These are phyloP conservation scores for Vanilla planifolia DNA, from an alignment of 106 monocot genomes.

Conservation along the genomic window DNA sequence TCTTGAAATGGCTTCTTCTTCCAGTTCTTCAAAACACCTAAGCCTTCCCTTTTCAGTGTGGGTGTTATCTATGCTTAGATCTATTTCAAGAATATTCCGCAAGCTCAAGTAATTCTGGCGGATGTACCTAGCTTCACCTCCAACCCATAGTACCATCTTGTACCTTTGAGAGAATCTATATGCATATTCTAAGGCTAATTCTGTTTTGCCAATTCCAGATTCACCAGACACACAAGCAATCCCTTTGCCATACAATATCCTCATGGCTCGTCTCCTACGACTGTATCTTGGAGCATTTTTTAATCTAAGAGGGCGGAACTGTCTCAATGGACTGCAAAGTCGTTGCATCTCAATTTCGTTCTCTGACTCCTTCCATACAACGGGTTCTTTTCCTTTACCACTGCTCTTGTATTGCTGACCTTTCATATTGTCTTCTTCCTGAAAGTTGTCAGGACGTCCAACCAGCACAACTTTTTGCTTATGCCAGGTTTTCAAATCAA, in stretches of 20 bases:
- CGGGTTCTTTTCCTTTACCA: slow-evolving; percentile 74
- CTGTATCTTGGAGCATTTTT: slow-evolving; percentile 30
- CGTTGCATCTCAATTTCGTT: slow-evolving; percentile 88
- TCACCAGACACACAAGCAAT: slow-evolving; percentile 92
- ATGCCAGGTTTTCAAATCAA: slow-evolving; percentile 68
- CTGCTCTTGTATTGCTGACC: slow-evolving; percentile 38
- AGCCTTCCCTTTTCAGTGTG: slow-evolving; percentile 56
- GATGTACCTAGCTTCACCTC: slow-evolving; percentile 72
- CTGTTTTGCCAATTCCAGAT: slow-evolving; percentile 90
- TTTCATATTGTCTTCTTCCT: slow-evolving; percentile 16
- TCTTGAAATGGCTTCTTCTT: slow-evolving; percentile 75
- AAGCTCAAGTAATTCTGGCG: slow-evolving; percentile 85
- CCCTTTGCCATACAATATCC: slow-evolving; percentile 72
- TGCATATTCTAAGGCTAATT: slow-evolving; percentile 82
- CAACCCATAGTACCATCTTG: slow-evolving; percentile 94
- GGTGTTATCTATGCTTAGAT: slow-evolving; percentile 39
- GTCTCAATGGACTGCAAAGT: slow-evolving; percentile 28
- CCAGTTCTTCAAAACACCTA: slow-evolving; percentile 83
- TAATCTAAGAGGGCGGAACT: slow-evolving; percentile 11
- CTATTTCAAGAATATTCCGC: slow-evolving; percentile 64
- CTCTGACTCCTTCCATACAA: slow-evolving; percentile 84
- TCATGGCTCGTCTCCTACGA: slow-evolving; percentile 43
- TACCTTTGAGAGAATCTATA: slow-evolving; percentile 82
- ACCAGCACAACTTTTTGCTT: slow-evolving; percentile 22
- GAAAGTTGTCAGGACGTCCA: slow-evolving; percentile 14